These are phyloP conservation scores for Fusarium armeniacum DNA, from an alignment of 2,329 filamentous ascomycete species.

Conservation along the genomic window DNA sequence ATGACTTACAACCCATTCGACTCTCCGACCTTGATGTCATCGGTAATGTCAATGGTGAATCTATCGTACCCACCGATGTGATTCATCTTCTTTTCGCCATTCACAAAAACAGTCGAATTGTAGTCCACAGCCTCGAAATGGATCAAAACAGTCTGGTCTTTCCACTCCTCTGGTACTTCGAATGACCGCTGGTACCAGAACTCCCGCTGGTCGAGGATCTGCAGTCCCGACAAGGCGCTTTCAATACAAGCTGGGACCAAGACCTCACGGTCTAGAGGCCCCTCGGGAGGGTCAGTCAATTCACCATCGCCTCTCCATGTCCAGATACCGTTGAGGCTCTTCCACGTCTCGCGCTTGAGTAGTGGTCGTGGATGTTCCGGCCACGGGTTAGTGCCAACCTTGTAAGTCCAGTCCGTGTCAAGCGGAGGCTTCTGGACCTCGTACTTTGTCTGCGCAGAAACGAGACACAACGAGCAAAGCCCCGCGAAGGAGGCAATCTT, in stretches of 20 bases:
- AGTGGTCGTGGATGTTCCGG: slow-evolving; percentile 71
- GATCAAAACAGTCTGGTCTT: slow-evolving; percentile 11
- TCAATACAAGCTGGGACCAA: slow-evolving; percentile 61
- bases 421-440: slow-evolving; percentile 58
- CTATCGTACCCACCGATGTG: slow-evolving; percentile 38
- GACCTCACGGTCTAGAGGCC: slow-evolving; percentile 53
- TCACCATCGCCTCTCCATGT: slow-evolving; percentile 59
- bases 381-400: slow-evolving; percentile 68
- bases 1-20: slow-evolving; percentile 29
- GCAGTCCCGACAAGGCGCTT: slow-evolving; percentile 64
- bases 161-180: slow-evolving; percentile 20
- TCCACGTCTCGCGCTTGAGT: slow-evolving; percentile 66
- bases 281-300: slow-evolving; percentile 15
- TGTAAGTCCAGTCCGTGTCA: slow-evolving; percentile 66
- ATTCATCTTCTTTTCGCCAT: slow-evolving; percentile 26
- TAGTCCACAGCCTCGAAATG: slow-evolving; percentile 41
- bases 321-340: slow-evolving; percentile 72
- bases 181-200: slow-evolving; percentile 63
- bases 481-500: neutral
- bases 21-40: slow-evolving; percentile 17
- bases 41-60: slow-evolving; percentile 27
- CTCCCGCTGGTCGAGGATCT: slow-evolving; percentile 57
- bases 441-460: slow-evolving; percentile 51
- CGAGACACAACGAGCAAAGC: neutral
- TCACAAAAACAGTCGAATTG: slow-evolving; percentile 34